Base-by-base conservation (phyloP, 78 protist species). In the Emiliania huxleyi region DNA sequence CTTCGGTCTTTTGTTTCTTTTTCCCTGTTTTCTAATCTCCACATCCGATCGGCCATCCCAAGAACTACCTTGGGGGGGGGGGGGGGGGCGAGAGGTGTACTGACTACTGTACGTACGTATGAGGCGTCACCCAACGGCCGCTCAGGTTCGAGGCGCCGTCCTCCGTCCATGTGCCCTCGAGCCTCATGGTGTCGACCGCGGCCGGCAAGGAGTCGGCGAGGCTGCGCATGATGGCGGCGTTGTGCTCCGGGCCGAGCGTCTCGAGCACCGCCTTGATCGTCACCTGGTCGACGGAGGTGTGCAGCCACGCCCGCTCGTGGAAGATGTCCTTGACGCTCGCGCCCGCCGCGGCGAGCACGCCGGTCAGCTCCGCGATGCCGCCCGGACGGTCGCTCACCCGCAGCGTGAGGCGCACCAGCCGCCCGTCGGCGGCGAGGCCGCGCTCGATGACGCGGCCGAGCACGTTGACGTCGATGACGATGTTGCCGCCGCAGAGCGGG, bases 401-500 rank as follows among this genome's bases (percentile, higher is more conserved):
- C 5, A 18, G 1, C 40, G 19, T 29, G 90, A 92, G 46, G 29
- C 95, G 94, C 6, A 87, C 44, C 26, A 96, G 46, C 0, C 96
- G 77, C 21, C 95, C 91, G 55, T 94, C 96, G 1, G 89, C 92
- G 23, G 93, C 93, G 29, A 96, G 94, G 11, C 97, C 98, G 18
- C 94, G 91, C 69, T 92, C 94, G 89, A 92, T 85, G 45, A 92
- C 94, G 29, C 96, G 93, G 26, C 98, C 96, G 69, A 96, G 93
- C 35, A 95, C 83, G 42, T 71, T 91, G 44, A 49, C 45, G 90
- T 91, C 94, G 15, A 96, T 95, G 90, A 95, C 95, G n/a, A 96
- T 95, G 90, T 95, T 96, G n/a, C 96, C 96, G n/a, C 98, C 98
- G 75, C 96, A 96, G 49, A 95, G 95, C 33, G 95, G 93, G 49